These are phyloP conservation scores for Ceratopteris richardii DNA, from an alignment of 75 land plant species.

Conservation along the genomic window DNA sequence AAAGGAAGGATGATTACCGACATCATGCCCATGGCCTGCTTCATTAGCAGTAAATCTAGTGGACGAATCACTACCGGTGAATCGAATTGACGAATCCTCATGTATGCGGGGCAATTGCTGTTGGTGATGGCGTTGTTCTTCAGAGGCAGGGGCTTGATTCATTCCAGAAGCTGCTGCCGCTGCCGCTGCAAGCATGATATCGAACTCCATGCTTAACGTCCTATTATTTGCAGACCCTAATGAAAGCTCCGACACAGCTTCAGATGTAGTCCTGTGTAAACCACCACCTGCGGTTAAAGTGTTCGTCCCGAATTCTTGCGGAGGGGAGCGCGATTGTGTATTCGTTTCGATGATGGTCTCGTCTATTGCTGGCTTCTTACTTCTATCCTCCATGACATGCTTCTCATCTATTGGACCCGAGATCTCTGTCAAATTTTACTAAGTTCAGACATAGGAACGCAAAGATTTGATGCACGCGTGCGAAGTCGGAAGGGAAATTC, in stretches of 20 bases:
- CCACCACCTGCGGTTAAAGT: not conserved
- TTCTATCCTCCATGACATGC: constrained; percentile 3
- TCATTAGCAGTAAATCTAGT: no score
- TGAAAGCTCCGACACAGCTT: not conserved
- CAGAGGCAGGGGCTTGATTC: not conserved
- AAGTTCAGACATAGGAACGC: not conserved
- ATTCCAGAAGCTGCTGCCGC: not conserved
- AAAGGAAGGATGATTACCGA: no score
- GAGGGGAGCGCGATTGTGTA: not conserved
- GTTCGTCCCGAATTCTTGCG: no score
- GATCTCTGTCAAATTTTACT: not conserved
- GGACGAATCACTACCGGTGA: no score
- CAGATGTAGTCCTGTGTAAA: not conserved
- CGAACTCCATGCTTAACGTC: constrained; percentile 1
- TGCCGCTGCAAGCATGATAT: constrained; percentile 2
- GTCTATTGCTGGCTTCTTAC: not conserved
- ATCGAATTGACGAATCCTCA: not conserved
- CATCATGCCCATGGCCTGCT: no score
- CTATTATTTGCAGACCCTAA: constrained; percentile 1
- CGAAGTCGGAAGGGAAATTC: not conserved
- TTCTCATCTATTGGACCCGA: constrained; percentile 4
- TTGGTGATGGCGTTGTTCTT: not conserved
- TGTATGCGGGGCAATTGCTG: not conserved
- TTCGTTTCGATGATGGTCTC: not conserved
- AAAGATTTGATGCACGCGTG: not conserved